Evolutionary conservation across 176 grass and related monocot species (phyloP).

Genomic region (Aegilops sharonensis): DNA sequence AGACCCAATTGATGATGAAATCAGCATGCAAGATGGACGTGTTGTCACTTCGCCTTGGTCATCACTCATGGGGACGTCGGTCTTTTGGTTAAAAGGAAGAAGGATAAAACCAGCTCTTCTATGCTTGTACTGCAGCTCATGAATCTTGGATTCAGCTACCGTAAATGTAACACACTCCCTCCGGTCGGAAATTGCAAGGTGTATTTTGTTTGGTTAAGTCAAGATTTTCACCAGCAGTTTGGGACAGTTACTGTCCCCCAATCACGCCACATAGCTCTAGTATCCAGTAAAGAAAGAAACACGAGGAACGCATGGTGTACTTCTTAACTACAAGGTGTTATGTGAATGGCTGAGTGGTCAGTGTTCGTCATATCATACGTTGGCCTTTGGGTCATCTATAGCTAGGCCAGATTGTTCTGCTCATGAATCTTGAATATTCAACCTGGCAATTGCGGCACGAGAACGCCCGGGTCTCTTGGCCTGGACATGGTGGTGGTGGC

Average conservation of each 20-base stretch:
- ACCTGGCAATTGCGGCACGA: neutral
- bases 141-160: neutral
- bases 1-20: neutral
- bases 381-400: neutral
- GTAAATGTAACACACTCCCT: neutral
- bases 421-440: neutral
- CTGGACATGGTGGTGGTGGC: too few species aligned
- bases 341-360: neutral
- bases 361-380: neutral
- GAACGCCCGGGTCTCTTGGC: too few species aligned
- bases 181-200: too few species aligned
- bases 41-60: neutral
- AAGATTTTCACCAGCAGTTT: neutral
- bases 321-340: neutral
- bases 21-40: neutral
- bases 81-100: too few species aligned
- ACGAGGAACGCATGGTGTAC: neutral
- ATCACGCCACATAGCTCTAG: neutral
- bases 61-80: too few species aligned
- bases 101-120: neutral
- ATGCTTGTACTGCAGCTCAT: neutral
- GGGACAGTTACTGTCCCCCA: neutral
- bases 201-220: neutral
- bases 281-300: neutral
- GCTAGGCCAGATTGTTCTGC: neutral